Conservation (phyloP, 1,284 basidiomycete genomes). For the Pseudozyma sp. region DNA sequence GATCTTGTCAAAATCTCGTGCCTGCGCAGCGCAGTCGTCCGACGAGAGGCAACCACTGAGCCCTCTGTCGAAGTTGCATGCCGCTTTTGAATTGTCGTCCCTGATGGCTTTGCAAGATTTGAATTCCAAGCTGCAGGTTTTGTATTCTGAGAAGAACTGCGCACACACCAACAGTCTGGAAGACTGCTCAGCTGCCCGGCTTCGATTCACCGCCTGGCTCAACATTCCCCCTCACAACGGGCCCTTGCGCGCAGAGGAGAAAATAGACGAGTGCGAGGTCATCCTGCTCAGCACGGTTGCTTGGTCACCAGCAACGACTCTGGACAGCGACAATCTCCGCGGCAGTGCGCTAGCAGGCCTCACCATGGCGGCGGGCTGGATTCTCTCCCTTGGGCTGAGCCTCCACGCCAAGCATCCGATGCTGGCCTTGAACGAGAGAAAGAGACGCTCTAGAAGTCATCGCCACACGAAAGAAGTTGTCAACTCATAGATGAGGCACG, state of each 20-base stretch:
- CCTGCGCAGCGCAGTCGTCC: constrained; percentile 10
- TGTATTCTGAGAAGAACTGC: constrained; percentile 33
- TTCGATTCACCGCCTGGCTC: background rate
- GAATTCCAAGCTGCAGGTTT: background rate
- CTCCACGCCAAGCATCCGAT: no score
- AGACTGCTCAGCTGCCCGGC: constrained; percentile 8
- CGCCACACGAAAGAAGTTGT: no score
- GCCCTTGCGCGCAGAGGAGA: constrained; percentile 6
- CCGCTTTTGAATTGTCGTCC: no score
- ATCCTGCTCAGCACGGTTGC: background rate
- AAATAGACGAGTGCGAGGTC: background rate
- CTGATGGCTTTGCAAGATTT: background rate
- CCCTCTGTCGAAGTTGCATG: no score
- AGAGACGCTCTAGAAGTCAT: no score
- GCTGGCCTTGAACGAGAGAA: no score
- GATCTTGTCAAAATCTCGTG: constrained; percentile 6
- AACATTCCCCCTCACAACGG: background rate
- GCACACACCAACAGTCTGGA: constrained; percentile 18
- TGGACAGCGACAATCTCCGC: no score
- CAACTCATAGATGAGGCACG: background rate
- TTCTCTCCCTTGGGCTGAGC: no score
- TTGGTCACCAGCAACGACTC: no score
- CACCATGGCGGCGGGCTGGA: no score
- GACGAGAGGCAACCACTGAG: background rate
- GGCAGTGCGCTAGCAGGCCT: no score